Evolutionary conservation across 2,329 filamentous ascomycete species (phyloP), one percentile per base, ranked within the genome.

Genomic region (Xylaria sp.): DNA sequence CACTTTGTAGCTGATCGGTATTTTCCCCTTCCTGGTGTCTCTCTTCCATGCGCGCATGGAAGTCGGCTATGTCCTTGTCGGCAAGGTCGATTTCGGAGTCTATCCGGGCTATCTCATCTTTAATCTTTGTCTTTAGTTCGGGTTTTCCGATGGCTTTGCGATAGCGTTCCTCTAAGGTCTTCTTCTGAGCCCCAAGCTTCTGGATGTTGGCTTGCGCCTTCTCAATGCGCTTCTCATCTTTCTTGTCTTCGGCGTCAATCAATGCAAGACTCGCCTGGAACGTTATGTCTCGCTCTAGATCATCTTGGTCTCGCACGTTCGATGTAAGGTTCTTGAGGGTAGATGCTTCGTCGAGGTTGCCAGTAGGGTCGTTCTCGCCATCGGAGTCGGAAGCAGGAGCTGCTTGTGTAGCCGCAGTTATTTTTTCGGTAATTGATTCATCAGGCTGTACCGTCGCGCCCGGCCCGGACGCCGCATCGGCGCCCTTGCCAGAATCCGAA

Each of bases 261-360:
- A 88, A 70, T 0, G 79, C 82, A 17, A 80, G 74, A 50, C 81
- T 85, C 3, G 84, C 85, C 61, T 88, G 81, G 16, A 79, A 69
- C 1, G 83, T 83, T 59, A 97, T 95, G 66, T 96, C 92, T 57
- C 91, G 83, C 72, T 97, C 93, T 18, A 97, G 76, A 54, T 97
- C 92, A 74, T 92, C 88, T 71, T 97, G 93, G 65, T 96, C 86
- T 52, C 91, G 86, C 19, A 94, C 85, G 53, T 87, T 81, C 47
- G 86, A 82, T 4, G 88, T 86, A 39, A 92, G 74, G 40, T 81
- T 81, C 52, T 79, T 77, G 22, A 92, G 74, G 18, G 82, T 81
- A 47, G 79, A 78, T 39, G 81, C 80, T 65, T 90, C 87, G 57
- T 85, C 83, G 53, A 81, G 54, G 7, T 48, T 45, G 29, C 58